Conservation (phyloP, 2,329 filamentous ascomycete genomes). For the Cladophialophora carrionii region DNA sequence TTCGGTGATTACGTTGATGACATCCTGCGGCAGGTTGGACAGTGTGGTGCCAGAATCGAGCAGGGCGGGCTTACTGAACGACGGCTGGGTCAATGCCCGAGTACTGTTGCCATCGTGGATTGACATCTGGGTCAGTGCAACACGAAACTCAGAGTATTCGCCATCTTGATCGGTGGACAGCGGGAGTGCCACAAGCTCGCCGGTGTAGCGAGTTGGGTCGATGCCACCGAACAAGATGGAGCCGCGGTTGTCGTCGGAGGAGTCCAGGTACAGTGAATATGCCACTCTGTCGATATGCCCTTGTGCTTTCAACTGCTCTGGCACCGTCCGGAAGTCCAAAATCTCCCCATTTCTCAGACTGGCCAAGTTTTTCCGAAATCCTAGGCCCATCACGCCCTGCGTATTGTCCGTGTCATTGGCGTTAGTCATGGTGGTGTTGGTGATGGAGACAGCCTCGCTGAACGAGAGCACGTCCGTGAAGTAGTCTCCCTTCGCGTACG, state of each 20-base stretch:
- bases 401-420: slow-evolving; percentile 58
- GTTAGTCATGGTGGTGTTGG: slow-evolving; percentile 61
- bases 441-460: slow-evolving; percentile 55
- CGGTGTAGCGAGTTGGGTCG: slow-evolving; percentile 66
- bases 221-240: slow-evolving; percentile 75
- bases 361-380: slow-evolving; percentile 70
- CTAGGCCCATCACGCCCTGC: slow-evolving; percentile 82
- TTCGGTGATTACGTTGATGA: slow-evolving; percentile 57
- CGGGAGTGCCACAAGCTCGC: slow-evolving; percentile 68
- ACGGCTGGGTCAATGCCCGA: slow-evolving; percentile 48
- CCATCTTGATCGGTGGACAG: slow-evolving; percentile 10
- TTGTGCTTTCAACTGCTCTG: slow-evolving; percentile 57
- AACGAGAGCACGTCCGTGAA: slow-evolving; percentile 67
- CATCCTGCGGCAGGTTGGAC: slow-evolving; percentile 66
- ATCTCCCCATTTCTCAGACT: slow-evolving; percentile 97
- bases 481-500: slow-evolving; percentile 76
- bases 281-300: slow-evolving; percentile 26
- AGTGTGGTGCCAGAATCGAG: slow-evolving; percentile 75
- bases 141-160: slow-evolving; percentile 60
- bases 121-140: slow-evolving; percentile 49
- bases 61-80: slow-evolving; percentile 60
- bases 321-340: slow-evolving; percentile 77
- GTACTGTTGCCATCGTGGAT: slow-evolving; percentile 44
- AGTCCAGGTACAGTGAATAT: slow-evolving; percentile 30
- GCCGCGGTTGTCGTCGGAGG: slow-evolving; percentile 21